Conservation (phyloP, 1,139 yeast genomes). For the Geotrichum bryndzae region DNA sequence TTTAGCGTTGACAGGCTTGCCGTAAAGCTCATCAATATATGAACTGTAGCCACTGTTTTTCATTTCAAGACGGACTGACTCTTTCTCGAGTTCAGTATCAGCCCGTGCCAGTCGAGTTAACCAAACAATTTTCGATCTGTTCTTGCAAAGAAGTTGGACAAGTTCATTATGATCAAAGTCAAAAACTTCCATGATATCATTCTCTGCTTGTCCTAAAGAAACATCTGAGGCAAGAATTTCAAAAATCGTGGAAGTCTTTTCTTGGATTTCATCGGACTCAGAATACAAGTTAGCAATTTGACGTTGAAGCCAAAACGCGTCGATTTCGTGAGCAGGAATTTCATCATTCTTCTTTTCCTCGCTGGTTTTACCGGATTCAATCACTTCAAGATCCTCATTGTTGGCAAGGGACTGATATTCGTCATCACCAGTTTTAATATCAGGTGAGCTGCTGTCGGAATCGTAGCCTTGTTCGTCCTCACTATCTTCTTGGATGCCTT, state of each 20-base stretch:
- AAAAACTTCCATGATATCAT: conserved; percentile 46
- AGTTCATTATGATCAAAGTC: conserved; percentile 48
- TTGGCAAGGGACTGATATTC: conserved; percentile 23
- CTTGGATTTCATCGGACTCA: conserved; percentile 39
- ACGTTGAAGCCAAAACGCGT: conserved; percentile 48
- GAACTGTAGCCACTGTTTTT: conserved; percentile 32
- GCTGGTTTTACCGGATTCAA: conserved; percentile 27
- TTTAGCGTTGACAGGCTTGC: conserved; percentile 18
- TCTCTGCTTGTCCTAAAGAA: conserved; percentile 46
- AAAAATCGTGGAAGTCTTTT: conserved; percentile 31
- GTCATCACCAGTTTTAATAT: conserved; percentile 36
- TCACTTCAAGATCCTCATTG: conserved; percentile 33
- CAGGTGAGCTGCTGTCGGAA: conserved; percentile 23
- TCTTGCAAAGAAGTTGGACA: conserved; percentile 45
- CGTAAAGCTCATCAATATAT: conserved; percentile 31
- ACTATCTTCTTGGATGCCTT: conserved; percentile 33
- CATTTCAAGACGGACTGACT: conserved; percentile 34
- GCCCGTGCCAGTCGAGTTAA: conserved; percentile 44
- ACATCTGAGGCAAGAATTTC: conserved; percentile 35
- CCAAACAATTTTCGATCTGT: conserved; percentile 52
- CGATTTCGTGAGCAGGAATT: conserved; percentile 39
- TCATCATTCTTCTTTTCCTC: conserved; percentile 32
- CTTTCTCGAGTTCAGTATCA: conserved; percentile 36
- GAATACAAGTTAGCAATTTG: conserved; percentile 36
- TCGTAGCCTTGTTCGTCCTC: conserved; percentile 33